phyloP scores from a whole-genome alignment of 306 rosid species.

The Fragaria ananassa region DNA sequence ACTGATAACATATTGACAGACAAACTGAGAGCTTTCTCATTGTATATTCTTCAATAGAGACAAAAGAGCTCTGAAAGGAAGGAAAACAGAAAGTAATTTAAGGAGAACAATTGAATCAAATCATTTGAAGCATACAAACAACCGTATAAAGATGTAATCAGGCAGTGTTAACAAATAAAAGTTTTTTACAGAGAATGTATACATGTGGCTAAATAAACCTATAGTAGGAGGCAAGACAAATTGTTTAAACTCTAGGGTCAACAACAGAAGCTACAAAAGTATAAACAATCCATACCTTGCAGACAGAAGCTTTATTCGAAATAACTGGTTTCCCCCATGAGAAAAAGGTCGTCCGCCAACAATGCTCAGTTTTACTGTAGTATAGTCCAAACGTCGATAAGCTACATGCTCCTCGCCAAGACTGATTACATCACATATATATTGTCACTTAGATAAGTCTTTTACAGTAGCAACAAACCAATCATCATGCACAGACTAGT shows the following conservation, averaged over 20 bases:
- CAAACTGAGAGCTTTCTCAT: background rate
- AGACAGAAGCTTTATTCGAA: slow-evolving; percentile 55
- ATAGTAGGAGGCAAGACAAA: background rate
- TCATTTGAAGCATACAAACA: background rate
- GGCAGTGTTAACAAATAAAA: background rate
- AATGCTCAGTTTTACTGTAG: slow-evolving; percentile 62
- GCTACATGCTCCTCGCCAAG: slow-evolving; percentile 81
- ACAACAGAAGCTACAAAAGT: background rate
- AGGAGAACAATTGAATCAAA: background rate
- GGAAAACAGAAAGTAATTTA: background rate
- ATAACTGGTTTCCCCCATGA: slow-evolving; percentile 59
- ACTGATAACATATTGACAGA: background rate
- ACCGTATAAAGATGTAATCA: background rate
- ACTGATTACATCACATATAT: slow-evolving; percentile 41
- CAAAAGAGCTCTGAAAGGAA: background rate
- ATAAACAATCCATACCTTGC: slow-evolving; percentile 56
- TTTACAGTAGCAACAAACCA: slow-evolving; percentile 11
- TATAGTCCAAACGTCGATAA: slow-evolving; percentile 67
- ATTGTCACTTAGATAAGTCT: slow-evolving; percentile 27
- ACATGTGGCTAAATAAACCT: background rate
- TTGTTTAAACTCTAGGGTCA: background rate
- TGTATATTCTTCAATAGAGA: background rate
- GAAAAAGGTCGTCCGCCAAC: slow-evolving; percentile 96
- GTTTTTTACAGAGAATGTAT: background rate
- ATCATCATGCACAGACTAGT: slow-evolving; percentile 6